phyloP scores from a whole-genome alignment of 225 moss, liverwort and hornwort species.

The Takakia lepidozioides region DNA sequence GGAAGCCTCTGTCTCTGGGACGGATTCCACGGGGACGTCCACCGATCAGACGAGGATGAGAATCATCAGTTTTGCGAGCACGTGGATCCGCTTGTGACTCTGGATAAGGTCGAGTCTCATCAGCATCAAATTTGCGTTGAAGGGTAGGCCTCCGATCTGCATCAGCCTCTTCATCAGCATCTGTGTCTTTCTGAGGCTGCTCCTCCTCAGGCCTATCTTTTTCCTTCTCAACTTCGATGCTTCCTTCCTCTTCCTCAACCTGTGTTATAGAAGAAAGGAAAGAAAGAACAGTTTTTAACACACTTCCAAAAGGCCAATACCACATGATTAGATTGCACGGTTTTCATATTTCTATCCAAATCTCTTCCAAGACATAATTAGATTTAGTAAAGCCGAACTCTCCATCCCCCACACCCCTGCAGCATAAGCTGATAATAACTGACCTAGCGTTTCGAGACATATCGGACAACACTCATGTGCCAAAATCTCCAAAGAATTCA shows the following conservation, averaged over 20 bases:
- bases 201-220: constrained; percentile 39
- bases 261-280: constrained; percentile 9
- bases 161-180: constrained; percentile 50
- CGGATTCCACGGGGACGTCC: constrained; percentile 11
- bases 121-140: constrained; percentile 55
- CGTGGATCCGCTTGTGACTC: constrained; percentile 33
- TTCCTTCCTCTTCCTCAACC: constrained; percentile 81
- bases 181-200: constrained; percentile 56
- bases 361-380: too few species aligned
- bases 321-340: too few species aligned
- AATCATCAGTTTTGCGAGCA: constrained; percentile 19
- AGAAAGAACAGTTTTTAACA: too few species aligned
- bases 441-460: too few species aligned
- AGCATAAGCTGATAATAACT: too few species aligned
- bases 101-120: constrained; percentile 20
- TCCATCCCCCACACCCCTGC: too few species aligned
- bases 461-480: too few species aligned
- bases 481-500: background rate
- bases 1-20: constrained; percentile 55
- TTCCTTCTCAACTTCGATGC: constrained; percentile 38
- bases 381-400: too few species aligned
- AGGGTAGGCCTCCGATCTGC: constrained; percentile 66
- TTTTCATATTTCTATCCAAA: too few species aligned
- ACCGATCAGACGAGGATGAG: constrained; percentile 27
- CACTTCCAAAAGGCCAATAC: too few species aligned